A percentile compares a stretch with the other conserved stretches of the same genome.
Evolutionary conservation across 177 flowering plant genomes (phyloP).

Genomic region (Vitis hybrid): DNA sequence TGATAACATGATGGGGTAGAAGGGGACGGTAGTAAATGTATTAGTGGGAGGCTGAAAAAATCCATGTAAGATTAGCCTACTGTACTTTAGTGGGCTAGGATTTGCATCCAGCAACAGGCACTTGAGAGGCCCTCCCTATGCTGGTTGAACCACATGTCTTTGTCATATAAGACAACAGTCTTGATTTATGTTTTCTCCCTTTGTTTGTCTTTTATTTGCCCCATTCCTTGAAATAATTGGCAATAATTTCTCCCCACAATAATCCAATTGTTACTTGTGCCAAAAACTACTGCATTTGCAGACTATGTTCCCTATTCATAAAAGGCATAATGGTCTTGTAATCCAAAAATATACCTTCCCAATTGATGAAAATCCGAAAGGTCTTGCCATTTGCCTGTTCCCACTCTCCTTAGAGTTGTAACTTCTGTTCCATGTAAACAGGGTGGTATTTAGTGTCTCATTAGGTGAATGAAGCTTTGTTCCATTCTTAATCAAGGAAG

Average conservation of each 20-base stretch:
- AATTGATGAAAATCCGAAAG: background rate
- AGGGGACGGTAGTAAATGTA: conserved; percentile 4
- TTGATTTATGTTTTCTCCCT: background rate
- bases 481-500: background rate
- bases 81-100: too few species aligned
- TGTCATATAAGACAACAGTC: background rate
- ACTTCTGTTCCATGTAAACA: too few species aligned
- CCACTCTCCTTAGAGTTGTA: background rate
- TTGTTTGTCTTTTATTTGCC: background rate
- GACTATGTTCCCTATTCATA: background rate
- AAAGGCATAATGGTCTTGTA: background rate
- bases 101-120: too few species aligned
- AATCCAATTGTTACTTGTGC: background rate
- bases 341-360: background rate
- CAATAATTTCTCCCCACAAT: background rate
- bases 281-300: background rate
- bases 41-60: background rate
- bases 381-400: background rate
- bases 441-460: background rate
- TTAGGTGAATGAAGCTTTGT: background rate
- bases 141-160: background rate
- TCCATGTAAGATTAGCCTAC: too few species aligned
- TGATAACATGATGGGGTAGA: conserved; percentile 9
- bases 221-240: background rate
- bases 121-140: too few species aligned